A percentile compares a stretch with the other conserved stretches of the same genome.
Conservation (phyloP, 345 rosid species). For the Rhodamnia argentea region DNA sequence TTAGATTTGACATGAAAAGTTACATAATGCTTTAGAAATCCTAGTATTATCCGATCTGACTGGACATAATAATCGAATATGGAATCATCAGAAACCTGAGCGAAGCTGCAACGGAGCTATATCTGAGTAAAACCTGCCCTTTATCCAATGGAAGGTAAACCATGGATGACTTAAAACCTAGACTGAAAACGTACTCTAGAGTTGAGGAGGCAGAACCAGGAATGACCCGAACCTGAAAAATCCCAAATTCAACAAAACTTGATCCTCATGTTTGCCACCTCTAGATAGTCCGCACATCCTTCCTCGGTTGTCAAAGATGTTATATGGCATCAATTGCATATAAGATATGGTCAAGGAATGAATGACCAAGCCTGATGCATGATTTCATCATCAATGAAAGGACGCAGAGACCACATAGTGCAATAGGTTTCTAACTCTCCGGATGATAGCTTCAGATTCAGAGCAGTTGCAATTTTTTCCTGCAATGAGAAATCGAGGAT, state of each 20-base stretch:
- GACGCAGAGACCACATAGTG: conserved; percentile 76
- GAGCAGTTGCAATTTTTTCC: conserved; percentile 56
- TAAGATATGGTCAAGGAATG: conserved; percentile 11
- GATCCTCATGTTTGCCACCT: background rate
- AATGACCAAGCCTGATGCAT: conserved; percentile 57
- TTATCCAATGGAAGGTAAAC: background rate
- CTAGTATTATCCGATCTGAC: background rate
- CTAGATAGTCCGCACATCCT: background rate
- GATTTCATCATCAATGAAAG: conserved; percentile 51
- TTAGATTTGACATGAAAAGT: background rate
- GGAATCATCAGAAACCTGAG: background rate
- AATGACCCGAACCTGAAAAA: background rate
- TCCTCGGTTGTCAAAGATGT: background rate
- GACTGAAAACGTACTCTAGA: background rate
- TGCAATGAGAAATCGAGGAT: conserved; percentile 10
- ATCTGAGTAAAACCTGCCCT: background rate
- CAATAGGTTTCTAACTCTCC: conserved; percentile 58
- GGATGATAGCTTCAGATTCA: conserved; percentile 44
- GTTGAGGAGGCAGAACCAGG: background rate
- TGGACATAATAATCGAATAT: background rate
- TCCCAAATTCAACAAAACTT: background rate
- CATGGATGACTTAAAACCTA: background rate
- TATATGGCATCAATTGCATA: background rate
- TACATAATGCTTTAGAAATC: background rate
- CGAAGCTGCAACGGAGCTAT: background rate